Percentiles rank a stretch among this genome's conserved stretches.
phyloP scores from a whole-genome alignment of 805 yeast species.

The Deakozyma indianensis region DNA sequence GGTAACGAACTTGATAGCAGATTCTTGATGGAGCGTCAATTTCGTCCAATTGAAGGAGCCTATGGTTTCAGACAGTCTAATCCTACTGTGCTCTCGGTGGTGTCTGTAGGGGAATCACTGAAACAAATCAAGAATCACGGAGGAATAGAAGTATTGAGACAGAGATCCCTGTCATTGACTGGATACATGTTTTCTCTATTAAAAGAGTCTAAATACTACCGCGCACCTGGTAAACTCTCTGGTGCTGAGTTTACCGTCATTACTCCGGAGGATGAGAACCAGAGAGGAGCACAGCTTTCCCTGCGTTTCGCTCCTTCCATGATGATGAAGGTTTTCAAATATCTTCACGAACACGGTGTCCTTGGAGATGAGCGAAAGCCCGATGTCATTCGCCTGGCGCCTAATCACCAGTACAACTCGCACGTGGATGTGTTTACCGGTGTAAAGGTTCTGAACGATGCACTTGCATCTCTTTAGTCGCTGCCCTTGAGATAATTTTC shows the following conservation, averaged over 20 bases:
- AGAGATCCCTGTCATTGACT: conserved; percentile 45
- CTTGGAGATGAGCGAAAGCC: conserved; percentile 86
- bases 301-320: conserved; percentile 43
- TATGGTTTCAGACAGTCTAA: conserved; percentile 81
- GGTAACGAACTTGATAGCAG: conserved; percentile 62
- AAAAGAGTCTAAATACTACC: conserved; percentile 30
- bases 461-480: conserved; percentile 14
- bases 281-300: conserved; percentile 76
- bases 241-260: conserved; percentile 45
- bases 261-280: conserved; percentile 46
- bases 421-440: conserved; percentile 46
- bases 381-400: conserved; percentile 80
- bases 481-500: conserved; percentile 54
- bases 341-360: conserved; percentile 41
- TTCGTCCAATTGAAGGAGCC: conserved; percentile 76
- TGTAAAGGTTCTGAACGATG: conserved; percentile 30
- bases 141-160: conserved; percentile 44
- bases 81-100: conserved; percentile 78
- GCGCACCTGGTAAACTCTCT: conserved; percentile 5
- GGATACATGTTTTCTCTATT: conserved; percentile 37
- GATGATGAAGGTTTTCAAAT: conserved; percentile 46
- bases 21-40: conserved; percentile 65
- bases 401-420: conserved; percentile 70
- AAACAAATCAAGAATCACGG: conserved; percentile 45
- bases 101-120: conserved; percentile 52